Conservation (phyloP, 192 early-diverging fungal species). For the Coemansia sp. region DNA sequence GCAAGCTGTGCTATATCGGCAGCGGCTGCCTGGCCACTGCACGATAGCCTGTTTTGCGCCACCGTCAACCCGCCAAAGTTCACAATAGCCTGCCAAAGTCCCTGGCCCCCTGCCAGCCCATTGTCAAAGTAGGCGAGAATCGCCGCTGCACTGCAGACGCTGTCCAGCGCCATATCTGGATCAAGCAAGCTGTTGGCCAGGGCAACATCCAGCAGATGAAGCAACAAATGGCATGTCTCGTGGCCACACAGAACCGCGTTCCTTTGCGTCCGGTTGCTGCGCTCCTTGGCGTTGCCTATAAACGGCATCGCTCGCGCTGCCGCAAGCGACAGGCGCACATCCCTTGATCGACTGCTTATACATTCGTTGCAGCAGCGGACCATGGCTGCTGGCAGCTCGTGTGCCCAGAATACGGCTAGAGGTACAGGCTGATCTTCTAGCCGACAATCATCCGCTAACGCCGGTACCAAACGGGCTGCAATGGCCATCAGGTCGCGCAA, state of each 20-base stretch:
- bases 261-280: not conserved
- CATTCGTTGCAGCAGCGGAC: conserved; percentile 5
- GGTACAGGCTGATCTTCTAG: too few relatives aligned
- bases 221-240: conserved; percentile 10
- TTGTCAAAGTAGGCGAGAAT: not conserved
- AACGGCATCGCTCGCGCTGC: not conserved
- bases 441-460: not conserved
- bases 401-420: conserved; percentile 9
- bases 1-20: conserved; percentile 4
- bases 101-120: not conserved
- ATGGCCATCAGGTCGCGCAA: conserved; percentile 7
- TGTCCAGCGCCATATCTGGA: not conserved
- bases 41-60: not conserved
- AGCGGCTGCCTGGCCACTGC: not conserved
- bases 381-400: conserved; percentile 7
- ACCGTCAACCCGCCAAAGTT: conserved; percentile 9
- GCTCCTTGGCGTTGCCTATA: not conserved
- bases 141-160: conserved; percentile 3
- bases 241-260: conserved; percentile 6
- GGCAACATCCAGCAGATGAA: conserved; percentile 23
- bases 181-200: conserved; percentile 5
- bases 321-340: not conserved
- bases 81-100: conserved; percentile 20
- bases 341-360: not conserved
- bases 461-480: not conserved